Base-by-base conservation (phyloP, 2,329 filamentous ascomycete genomes). In the Ophiostoma piceae region DNA sequence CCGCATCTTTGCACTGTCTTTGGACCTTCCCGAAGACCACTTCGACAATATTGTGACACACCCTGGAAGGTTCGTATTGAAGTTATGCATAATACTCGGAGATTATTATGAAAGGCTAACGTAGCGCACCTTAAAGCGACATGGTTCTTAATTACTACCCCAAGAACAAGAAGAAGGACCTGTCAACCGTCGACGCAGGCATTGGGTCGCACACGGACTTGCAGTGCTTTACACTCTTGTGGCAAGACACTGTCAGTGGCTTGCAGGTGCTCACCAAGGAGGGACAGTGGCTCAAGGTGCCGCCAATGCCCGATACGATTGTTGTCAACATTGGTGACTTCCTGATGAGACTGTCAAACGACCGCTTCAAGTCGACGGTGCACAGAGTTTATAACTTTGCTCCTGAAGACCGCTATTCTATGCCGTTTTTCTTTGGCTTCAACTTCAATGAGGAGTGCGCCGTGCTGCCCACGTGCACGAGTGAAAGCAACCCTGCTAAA, bases 391-490 rank as follows among this genome's bases (percentile, higher is more conserved):
- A 79, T 37, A 83, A 83, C 70, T 76, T 78, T 64, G 77, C 78
- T 0, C 73, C 72, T 0, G 75, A 75, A 19, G 82, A 83, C 67
- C 77, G 84, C 14, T 82, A 84, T 43, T 84, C 81, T 0, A 84
- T 86, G 82, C 83, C 84, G 0, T 86, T 86, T 74, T 86, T 87
- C 75, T 83, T 86, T 69, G 81, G 80, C 1, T 79, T 82, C 68
- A 82, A 83, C 70, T 79, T 79, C n/a, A 80, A 83, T 68, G 78
- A 77, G 29, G 77, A 78, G 5, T 78, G 78, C 66, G 76, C 76
- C 65, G 80, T 82, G 11, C 75, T 82, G 26, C 78, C 78, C 1
- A 79, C 77, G 14, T 82, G 80, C 70, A 74, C 78, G 5, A 78
- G 78, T 57, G 76, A 77, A 32, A 74, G 74, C 0, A 77, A 80